Percentiles rank a stretch among this genome's conserved stretches.
Conservation (phyloP, 176 grass and related monocot species). For the Bothriochloa decipiens region DNA sequence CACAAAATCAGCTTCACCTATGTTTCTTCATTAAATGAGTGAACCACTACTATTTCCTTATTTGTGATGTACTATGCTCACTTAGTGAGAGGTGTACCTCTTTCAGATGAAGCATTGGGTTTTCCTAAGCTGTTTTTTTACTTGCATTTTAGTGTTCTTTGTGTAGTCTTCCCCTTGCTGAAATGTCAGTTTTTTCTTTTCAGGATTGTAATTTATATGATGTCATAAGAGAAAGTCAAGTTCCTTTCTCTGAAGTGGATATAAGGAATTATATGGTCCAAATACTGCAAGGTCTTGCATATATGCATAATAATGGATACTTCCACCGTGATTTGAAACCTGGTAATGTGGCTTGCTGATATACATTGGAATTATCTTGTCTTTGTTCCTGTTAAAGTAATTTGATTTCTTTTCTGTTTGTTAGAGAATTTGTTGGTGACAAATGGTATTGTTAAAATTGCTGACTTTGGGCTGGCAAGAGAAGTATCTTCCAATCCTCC, state of each 20-base stretch:
- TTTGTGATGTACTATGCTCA: not conserved
- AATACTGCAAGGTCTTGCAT: conserved; percentile 81
- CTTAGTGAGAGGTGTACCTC: not conserved
- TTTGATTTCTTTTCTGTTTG: not conserved
- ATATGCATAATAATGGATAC: conserved; percentile 95
- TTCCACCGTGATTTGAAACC: conserved; percentile 96
- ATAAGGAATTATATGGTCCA: conserved; percentile 71
- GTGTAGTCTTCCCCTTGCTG: not conserved
- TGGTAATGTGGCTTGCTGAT: conserved; percentile 51
- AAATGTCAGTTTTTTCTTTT: conserved; percentile 4
- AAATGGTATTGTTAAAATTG: conserved; percentile 79
- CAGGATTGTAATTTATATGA: conserved; percentile 83
- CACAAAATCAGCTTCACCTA: not conserved
- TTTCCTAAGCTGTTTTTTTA: conserved; percentile 3
- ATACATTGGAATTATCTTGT: conserved; percentile 26
- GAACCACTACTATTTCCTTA: not conserved
- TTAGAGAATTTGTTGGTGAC: conserved; percentile 85
- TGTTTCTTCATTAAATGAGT: conserved; percentile 8
- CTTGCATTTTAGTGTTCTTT: not conserved
- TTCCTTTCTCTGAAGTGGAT: conserved; percentile 67
- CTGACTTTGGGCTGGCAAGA: conserved; percentile 95
- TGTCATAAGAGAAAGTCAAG: conserved; percentile 67
- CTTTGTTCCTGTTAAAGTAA: conserved; percentile 33
- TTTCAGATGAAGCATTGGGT: conserved; percentile 8
- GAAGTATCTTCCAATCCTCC: conserved; percentile 84